These are phyloP conservation scores for Penicillium aurantiogriseum DNA, from an alignment of 2,329 filamentous ascomycete species.

Conservation along the genomic window DNA sequence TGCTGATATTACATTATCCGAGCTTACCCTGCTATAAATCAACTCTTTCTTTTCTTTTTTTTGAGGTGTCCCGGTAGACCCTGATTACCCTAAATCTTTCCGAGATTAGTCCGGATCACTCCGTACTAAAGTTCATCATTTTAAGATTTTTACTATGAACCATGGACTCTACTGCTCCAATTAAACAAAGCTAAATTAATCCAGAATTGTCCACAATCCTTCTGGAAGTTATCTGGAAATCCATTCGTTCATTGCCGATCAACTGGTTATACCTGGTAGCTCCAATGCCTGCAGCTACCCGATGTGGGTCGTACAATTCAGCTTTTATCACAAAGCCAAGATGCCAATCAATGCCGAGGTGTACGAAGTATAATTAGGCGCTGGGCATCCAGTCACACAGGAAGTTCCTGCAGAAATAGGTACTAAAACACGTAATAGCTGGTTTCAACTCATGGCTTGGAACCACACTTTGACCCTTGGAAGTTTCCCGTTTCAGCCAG, in stretches of 20 bases:
- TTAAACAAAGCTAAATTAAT: background rate
- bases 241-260: constrained; percentile 10
- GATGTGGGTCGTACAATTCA: background rate
- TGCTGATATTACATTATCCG: background rate
- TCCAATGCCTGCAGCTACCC: constrained; percentile 8
- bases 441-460: background rate
- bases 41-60: no score
- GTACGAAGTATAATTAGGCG: background rate
- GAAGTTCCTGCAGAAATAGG: background rate
- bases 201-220: constrained; percentile 4
- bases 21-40: background rate
- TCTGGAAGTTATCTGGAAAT: constrained; percentile 13
- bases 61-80: background rate
- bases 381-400: background rate
- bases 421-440: background rate
- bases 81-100: background rate
- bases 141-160: background rate
- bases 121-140: background rate
- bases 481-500: background rate
- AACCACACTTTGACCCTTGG: background rate
- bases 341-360: constrained; percentile 43
- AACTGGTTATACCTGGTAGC: constrained; percentile 14
- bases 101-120: background rate
- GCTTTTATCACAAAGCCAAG: background rate
- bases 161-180: constrained; percentile 7